Base-by-base conservation (phyloP, 1,284 basidiomycete genomes). In the Malassezia dermatis region DNA sequence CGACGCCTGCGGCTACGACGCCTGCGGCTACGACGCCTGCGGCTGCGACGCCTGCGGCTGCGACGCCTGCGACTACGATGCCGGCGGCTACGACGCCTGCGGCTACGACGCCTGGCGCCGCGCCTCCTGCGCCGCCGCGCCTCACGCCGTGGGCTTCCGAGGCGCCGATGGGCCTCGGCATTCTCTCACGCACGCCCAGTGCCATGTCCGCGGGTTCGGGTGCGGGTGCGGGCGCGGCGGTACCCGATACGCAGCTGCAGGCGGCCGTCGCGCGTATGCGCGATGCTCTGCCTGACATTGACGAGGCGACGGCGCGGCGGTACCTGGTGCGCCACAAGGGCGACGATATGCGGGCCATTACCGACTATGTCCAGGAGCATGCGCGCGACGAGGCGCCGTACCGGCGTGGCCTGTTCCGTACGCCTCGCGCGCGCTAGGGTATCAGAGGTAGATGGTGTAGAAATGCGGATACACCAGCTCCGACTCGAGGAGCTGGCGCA, bases 401-500 rank as follows among this genome's bases (percentile, higher is more conserved):
- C 12, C 49, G 54, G 12, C 37, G 55, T 10, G 24, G 44, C 24
- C 8, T 57, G 8, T 57, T 57, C 19, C 55, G 50, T n/a, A 47
- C 54, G n/a, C 43, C 49, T 15, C 43, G 48, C 23, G 37, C 44
- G 21, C 54, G 54, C 8, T 56, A 56, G 23, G 37, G 31, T 51
- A 41, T 49, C 47, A 45, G 45, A 73, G 54, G 27, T 69, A 65
- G 21, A 73, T 40, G 13, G 68, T 73, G 52, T 73, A 72, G 59
- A 71, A 72, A 46, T 69, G 69, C 24, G 71, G 71, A 59, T 65
- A 73, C 11, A 72, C 61, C 42, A 73, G 60, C 53, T 75, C 73
- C 23, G 70, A 72, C 59, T 94, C 89, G 51, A 99, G 78, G 2
- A 88, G 90, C 76, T 89, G 94, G 53, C 94, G 81, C 55, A 96